These are phyloP conservation scores for Aspergillus udagawae DNA, from an alignment of 2,329 filamentous ascomycete genomes.

Conservation along the genomic window DNA sequence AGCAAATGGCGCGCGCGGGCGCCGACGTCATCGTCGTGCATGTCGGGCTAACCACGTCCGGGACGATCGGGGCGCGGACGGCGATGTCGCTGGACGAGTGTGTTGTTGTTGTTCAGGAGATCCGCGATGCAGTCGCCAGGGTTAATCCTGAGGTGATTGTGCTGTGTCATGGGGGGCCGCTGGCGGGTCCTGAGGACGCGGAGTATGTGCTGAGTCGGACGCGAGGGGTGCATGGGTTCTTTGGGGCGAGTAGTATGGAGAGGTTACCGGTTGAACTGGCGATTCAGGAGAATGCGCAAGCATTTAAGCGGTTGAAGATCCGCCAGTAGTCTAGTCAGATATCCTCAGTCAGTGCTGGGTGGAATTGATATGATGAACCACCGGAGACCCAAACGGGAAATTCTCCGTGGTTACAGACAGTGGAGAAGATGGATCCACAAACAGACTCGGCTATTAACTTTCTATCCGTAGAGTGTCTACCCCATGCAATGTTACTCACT, in stretches of 20 bases:
- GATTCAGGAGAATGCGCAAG: constrained; percentile 55
- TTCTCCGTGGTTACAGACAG: constrained; percentile 15
- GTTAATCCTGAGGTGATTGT: constrained; percentile 60
- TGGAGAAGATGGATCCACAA: constrained; percentile 11
- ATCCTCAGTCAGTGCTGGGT: background rate
- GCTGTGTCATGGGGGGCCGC: constrained; percentile 67
- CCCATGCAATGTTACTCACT: background rate
- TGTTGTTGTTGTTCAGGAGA: constrained; percentile 58
- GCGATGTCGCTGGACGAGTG: constrained; percentile 63
- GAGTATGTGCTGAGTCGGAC: constrained; percentile 59
- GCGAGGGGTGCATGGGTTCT: constrained; percentile 66
- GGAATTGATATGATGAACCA: background rate
- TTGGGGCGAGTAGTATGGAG: constrained; percentile 66
- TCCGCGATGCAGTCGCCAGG: constrained; percentile 56
- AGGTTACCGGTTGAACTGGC: constrained; percentile 64
- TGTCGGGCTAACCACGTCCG: constrained; percentile 63
- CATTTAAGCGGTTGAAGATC: constrained; percentile 48
- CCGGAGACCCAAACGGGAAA: constrained; percentile 20
- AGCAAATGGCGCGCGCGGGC: constrained; percentile 60
- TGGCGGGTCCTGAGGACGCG: constrained; percentile 61
- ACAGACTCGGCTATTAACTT: background rate
- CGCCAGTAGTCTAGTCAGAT: background rate
- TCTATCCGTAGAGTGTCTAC: background rate
- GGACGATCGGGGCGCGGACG: constrained; percentile 60
- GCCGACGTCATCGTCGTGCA: constrained; percentile 66